phyloP scores from a whole-genome alignment of 2,329 filamentous ascomycete genomes.

The Arachnomyces sp. region DNA sequence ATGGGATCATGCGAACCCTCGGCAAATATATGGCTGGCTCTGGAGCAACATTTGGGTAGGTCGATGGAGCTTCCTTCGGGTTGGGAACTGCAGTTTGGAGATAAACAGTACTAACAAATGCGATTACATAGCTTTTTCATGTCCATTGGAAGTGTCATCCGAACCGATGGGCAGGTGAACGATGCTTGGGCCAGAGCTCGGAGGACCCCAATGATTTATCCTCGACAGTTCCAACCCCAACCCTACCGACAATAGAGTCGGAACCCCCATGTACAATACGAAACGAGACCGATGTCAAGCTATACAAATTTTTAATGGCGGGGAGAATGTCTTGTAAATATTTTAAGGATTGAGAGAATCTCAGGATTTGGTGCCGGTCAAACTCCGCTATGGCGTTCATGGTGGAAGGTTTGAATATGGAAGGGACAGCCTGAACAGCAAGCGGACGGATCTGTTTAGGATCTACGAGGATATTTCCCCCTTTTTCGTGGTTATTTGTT shows the following conservation, averaged over 20 bases:
- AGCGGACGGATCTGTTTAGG: too few relatives aligned
- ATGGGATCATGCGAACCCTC: slow-evolving; percentile 87
- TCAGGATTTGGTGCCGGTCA: too few relatives aligned
- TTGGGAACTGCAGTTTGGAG: neutral
- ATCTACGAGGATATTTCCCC: too few relatives aligned
- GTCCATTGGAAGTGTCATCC: slow-evolving; percentile 95
- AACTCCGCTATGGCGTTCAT: too few relatives aligned
- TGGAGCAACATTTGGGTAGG: slow-evolving; percentile 89
- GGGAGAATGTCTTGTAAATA: too few relatives aligned
- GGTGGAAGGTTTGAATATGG: too few relatives aligned
- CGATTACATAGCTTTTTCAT: slow-evolving; percentile 70
- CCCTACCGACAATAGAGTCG: slow-evolving; percentile 23
- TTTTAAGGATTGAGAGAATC: too few relatives aligned
- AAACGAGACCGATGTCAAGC: neutral
- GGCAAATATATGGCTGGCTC: slow-evolving; percentile 97
- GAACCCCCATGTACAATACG: slow-evolving; percentile 5
- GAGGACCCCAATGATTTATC: slow-evolving; percentile 64
- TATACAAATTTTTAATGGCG: too few relatives aligned
- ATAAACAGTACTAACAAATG: too few relatives aligned
- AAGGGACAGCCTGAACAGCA: too few relatives aligned
- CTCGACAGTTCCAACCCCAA: slow-evolving; percentile 33
- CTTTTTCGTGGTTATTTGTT: too few relatives aligned
- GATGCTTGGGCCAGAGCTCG: slow-evolving; percentile 68
- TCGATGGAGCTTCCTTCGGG: slow-evolving; percentile 1
- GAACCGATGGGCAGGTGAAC: slow-evolving; percentile 76